Base-by-base conservation (phyloP, 1,139 yeast species). In the Blastobotrys raffinosifermentans region DNA sequence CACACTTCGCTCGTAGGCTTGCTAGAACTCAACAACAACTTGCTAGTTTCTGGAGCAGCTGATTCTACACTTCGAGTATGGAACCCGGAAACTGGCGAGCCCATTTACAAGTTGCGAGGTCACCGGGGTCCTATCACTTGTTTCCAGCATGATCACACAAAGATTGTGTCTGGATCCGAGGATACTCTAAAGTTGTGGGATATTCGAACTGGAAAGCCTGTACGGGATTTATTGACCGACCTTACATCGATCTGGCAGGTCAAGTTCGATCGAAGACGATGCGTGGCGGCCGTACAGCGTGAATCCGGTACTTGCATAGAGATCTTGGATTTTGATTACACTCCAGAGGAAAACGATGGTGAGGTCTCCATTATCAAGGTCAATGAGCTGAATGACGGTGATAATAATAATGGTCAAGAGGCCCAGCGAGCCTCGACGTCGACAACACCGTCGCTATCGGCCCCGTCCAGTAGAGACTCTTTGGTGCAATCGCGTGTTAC, bases 31-130 rank as follows among this genome's bases (percentile, higher is more conserved):
- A 80, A 86, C 6, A 79, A 83, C 29, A 78, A 81, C 15, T 78
- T 77, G 29, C 68, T 91, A n/a, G 95, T 91, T 2, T 82, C 94
- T 26, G 98, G 96, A 0, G 97, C 97, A 1, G 97, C 97, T 0
- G 98, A 91, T 58, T 77, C 94, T 1, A 80, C 96, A 0, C 69
- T 91, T 31, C 70, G 96, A 34, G 81, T 91, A 2, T 91, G 98
- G 98, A 82, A 91, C 55, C 93, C 96, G 1, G 75, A 74, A 20
- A 74, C 77, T 4, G 94, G 95, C 17, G 73, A 74, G 29, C 72
- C 78, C 40, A 63, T 71, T 43, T 77, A 79, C 57, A 80, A 82
- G 41, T 71, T 91, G 26, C 80, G 83, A 47, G 95, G 94, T 17
- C 96, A 89, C 55, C 73, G 76, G 32, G 80, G 86, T 14, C 94